These are phyloP conservation scores for Populus trichocarpa DNA, from an alignment of 441 rosid species.

Conservation along the genomic window DNA sequence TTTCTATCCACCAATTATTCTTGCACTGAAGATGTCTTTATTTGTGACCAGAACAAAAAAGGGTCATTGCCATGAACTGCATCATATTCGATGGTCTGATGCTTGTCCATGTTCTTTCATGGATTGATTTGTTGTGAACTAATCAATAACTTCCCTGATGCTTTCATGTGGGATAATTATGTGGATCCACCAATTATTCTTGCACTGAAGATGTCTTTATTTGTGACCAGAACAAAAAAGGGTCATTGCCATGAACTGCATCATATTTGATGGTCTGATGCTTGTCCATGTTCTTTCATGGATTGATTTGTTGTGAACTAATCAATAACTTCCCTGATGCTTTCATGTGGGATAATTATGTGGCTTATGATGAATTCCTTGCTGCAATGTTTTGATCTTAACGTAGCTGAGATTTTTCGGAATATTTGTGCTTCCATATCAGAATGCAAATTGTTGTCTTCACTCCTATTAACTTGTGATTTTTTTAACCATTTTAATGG, in stretches of 20 bases:
- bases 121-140: not conserved
- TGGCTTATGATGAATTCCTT: not conserved
- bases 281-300: not conserved
- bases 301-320: not conserved
- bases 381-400: not conserved
- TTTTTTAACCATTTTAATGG: not conserved
- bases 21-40: not conserved
- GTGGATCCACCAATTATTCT: not conserved
- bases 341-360: not conserved
- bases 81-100: not conserved
- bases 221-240: not conserved
- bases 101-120: not conserved
- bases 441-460: not conserved
- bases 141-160: not conserved
- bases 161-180: not conserved
- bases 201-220: not conserved
- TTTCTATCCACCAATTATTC: not conserved
- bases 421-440: not conserved
- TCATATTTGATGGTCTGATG: not conserved
- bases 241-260: not conserved
- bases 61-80: not conserved
- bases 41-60: not conserved
- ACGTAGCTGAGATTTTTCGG: not conserved
- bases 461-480: not conserved
- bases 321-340: not conserved